A percentile compares a stretch with the other conserved stretches of the same genome.
These are phyloP conservation scores for Peronospora destructor DNA, from an alignment of 352 stramenopile species.

Conservation along the genomic window DNA sequence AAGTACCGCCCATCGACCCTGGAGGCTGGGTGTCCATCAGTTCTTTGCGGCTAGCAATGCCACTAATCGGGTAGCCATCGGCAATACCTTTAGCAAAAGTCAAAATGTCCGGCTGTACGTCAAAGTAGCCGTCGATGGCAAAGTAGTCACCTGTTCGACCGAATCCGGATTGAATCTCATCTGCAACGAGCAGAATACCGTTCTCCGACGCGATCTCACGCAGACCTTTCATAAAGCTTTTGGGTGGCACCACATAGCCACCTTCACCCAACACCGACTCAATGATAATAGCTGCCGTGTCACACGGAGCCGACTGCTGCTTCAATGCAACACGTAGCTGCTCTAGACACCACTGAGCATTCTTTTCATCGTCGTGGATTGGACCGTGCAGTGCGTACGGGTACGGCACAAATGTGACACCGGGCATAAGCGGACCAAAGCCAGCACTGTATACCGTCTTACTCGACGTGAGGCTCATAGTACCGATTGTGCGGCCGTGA, in stretches of 20 bases:
- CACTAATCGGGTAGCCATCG: constrained; percentile 87
- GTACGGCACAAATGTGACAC: constrained; percentile 82
- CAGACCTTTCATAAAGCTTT: constrained; percentile 89
- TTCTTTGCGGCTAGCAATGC: constrained; percentile 82
- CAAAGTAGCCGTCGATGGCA: constrained; percentile 77
- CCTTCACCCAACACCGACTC: constrained; percentile 90
- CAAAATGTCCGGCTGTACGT: constrained; percentile 88
- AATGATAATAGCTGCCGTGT: constrained; percentile 88
- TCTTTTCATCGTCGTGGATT: constrained; percentile 69
- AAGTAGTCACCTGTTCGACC: constrained; percentile 85
- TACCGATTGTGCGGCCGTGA: constrained; percentile 88
- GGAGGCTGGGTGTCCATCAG: constrained; percentile 77
- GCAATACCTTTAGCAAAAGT: constrained; percentile 92
- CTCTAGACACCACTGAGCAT: constrained; percentile 67
- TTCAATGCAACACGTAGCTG: constrained; percentile 86
- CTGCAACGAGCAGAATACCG: constrained; percentile 89
- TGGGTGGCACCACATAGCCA: constrained; percentile 87
- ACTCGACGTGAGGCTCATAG: constrained; percentile 89
- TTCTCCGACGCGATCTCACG: constrained; percentile 88
- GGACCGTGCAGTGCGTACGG: constrained; percentile 83
- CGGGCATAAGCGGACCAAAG: constrained; percentile 80
- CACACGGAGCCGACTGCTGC: constrained; percentile 82
- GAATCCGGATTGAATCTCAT: constrained; percentile 91
- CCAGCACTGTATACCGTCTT: constrained; percentile 86
- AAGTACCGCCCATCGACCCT: constrained; percentile 90